Evolutionary conservation across 768 basidiomycete species (phyloP).

Genomic region (Kondoa subrosea): DNA sequence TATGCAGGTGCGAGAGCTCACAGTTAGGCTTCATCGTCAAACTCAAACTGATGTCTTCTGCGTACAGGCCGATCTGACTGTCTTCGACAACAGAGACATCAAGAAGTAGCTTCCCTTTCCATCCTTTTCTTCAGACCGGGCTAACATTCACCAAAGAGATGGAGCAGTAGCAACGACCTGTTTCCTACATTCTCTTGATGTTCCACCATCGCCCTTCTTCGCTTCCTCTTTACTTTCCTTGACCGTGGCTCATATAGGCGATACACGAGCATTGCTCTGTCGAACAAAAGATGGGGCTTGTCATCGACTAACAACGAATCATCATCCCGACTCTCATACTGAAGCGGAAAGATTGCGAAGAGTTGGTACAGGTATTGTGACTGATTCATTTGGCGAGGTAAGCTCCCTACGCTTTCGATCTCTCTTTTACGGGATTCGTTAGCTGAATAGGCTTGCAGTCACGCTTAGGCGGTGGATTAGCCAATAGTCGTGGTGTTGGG

Average conservation of each 20-base stretch:
- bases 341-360: conserved; percentile 70
- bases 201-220: conserved; percentile 63
- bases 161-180: conserved; percentile 86
- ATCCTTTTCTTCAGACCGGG: not conserved
- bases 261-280: conserved; percentile 74
- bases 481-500: conserved; percentile 40
- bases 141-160: conserved; percentile 11
- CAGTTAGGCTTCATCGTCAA: not conserved
- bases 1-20: not conserved
- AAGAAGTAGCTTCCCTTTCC: not conserved
- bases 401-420: too few species aligned
- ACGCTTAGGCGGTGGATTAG: conserved; percentile 10
- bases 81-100: conserved; percentile 14
- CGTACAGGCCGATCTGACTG: conserved; percentile 22
- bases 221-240: conserved; percentile 54
- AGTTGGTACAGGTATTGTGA: conserved; percentile 73
- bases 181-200: conserved; percentile 76
- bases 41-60: not conserved
- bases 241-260: conserved; percentile 84
- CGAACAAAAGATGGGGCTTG: conserved; percentile 54
- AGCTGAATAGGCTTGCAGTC: conserved; percentile 9
- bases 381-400: conserved; percentile 20
- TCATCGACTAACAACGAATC: conserved; percentile 74
- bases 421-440: not conserved
- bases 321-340: conserved; percentile 79